Evolutionary conservation across 306 rosid species (phyloP).

Genomic region (Bauhinia variegata): DNA sequence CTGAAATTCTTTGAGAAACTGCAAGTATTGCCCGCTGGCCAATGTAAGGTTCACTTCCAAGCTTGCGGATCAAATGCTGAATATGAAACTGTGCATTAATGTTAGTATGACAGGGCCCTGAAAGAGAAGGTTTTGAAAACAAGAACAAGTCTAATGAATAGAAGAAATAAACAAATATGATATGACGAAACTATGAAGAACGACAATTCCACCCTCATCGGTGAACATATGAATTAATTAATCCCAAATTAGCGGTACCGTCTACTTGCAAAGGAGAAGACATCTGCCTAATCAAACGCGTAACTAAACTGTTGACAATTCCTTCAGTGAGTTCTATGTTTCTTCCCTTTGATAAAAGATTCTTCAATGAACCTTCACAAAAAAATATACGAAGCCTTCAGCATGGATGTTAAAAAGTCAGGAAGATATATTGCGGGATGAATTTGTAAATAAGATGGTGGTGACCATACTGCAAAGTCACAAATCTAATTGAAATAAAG

Average conservation of each 20-base stretch:
- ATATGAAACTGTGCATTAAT: constrained; percentile 4
- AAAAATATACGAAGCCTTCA: background rate
- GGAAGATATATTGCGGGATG: no score
- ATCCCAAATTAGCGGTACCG: constrained; percentile 37
- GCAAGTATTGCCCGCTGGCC: constrained; percentile 39
- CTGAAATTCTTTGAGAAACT: constrained; percentile 71
- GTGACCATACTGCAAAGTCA: no score
- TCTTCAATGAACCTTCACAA: constrained; percentile 55
- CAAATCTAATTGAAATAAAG: no score
- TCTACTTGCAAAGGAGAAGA: constrained; percentile 42
- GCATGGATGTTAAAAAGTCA: no score
- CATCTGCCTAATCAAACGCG: constrained; percentile 47
- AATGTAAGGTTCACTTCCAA: no score
- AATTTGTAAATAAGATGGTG: no score
- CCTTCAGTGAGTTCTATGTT: constrained; percentile 50
- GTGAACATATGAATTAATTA: background rate
- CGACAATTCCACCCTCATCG: background rate
- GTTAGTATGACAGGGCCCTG: constrained; percentile 39
- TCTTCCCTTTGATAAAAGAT: constrained; percentile 35
- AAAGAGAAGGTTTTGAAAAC: background rate
- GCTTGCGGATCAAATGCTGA: no score
- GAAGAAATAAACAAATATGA: background rate
- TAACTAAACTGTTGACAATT: constrained; percentile 49
- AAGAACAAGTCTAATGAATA: background rate
- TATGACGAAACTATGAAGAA: background rate